Evolutionary conservation across 2,329 filamentous ascomycete genomes (phyloP), one percentile per base, ranked within the genome.

Genomic region (Blastomyces parvus): DNA sequence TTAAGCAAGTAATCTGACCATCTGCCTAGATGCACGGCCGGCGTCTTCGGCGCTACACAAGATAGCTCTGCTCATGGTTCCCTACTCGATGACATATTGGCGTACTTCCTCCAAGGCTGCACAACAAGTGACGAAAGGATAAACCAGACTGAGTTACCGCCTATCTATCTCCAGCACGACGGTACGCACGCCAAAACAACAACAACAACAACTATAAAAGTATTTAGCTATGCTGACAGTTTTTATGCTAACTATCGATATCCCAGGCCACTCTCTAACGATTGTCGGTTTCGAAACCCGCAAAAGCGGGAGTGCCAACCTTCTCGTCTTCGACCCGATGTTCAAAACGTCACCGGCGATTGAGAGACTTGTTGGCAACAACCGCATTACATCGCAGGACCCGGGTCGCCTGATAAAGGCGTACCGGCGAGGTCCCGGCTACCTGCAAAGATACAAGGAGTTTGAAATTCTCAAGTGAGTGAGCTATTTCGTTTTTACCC

Each of bases 281-380:
- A 91, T 97, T 60, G 81, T 97, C 62, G 93, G 93, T 0, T 81
- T 96, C 33, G 91, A 97, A 74, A 84, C 83, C 67, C 83, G 82
- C 36, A 79, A 76, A 42, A 82, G 88, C 64, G 88, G 89, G 33
- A 78, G 80, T 22, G 78, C 81, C 60, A 88, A 89, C 68, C 78
- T 97, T 22, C 79, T 97, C 0, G 89, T 96, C 14, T 96, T 96
- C 72, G 92, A 97, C 72, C 91, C 93, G 0, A 88, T 89, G 77
- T 91, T 90, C 73, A 86, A 83, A 62, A 88, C 91, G 56, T 84
- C 87, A 0, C 79, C 81, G 2, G 81, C 81, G 22, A 82, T 95
- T 69, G 81, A 79, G 66, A 83, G 83, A 61, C 75, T 90, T 36
- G 79, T 83, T 55, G 57, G 38, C 25, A 84, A 79, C 36, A 76